Conservation (phyloP, 75 land plant species). For the Sequoiadendron giganteum region DNA sequence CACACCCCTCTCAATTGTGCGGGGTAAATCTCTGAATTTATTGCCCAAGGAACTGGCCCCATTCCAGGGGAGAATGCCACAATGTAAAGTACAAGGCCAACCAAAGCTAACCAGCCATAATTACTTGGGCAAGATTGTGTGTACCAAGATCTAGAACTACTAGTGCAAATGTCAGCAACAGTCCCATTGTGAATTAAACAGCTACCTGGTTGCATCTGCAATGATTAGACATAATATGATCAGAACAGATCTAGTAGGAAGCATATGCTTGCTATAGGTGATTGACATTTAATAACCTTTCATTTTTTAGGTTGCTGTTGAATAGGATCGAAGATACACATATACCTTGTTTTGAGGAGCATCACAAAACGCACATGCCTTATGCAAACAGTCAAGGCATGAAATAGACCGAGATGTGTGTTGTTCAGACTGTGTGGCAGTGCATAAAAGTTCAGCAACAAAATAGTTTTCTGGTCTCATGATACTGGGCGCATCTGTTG, state of each 20-base stretch:
- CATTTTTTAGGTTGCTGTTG: background rate
- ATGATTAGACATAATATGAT: background rate
- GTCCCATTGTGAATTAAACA: constrained; percentile 41
- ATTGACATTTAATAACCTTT: background rate
- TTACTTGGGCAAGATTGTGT: constrained; percentile 41
- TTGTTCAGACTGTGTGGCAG: constrained; percentile 17
- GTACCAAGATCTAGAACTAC: constrained; percentile 33
- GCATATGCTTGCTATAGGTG: background rate
- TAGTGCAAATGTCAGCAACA: constrained; percentile 31
- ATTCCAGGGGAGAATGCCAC: constrained; percentile 28
- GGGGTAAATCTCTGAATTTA: constrained; percentile 33
- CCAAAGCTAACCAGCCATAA: constrained; percentile 49
- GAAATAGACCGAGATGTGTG: constrained; percentile 23
- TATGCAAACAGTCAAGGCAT: constrained; percentile 61
- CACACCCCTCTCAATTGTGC: constrained; percentile 18
- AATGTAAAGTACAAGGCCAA: constrained; percentile 42
- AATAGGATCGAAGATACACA: background rate
- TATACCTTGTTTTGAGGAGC: constrained; percentile 39
- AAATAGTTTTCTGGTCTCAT: constrained; percentile 11
- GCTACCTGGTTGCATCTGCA: constrained; percentile 76
- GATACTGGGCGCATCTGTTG: constrained; percentile 47
- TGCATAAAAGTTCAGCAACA: constrained; percentile 24
- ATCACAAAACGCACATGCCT: constrained; percentile 66
- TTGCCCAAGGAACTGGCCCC: constrained; percentile 33
- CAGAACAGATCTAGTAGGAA: background rate